A percentile compares a stretch with the other conserved stretches of the same genome.
These are phyloP conservation scores for Punctularia strigosozonata DNA, from an alignment of 768 basidiomycete species.

Conservation along the genomic window DNA sequence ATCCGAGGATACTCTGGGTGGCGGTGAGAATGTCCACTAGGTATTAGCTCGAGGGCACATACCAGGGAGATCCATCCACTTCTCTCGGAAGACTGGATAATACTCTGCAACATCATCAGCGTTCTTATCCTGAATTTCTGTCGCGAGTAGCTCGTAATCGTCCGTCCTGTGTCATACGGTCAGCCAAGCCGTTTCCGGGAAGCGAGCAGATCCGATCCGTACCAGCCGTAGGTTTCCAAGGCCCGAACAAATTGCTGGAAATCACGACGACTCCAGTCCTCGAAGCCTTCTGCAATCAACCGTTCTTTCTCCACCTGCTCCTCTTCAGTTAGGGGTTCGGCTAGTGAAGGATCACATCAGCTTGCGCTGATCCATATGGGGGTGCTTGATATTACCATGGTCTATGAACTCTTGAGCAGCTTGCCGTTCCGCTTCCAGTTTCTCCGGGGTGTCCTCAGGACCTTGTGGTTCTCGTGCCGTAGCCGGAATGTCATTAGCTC, in stretches of 20 bases:
- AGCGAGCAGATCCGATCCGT: slow-evolving; percentile 9
- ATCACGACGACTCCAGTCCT: slow-evolving; percentile 85
- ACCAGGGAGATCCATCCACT: slow-evolving; percentile 81
- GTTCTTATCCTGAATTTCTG: slow-evolving; percentile 78
- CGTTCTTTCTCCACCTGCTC: slow-evolving; percentile 75
- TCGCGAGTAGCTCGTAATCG: slow-evolving; percentile 54
- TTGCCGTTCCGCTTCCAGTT: slow-evolving; percentile 67
- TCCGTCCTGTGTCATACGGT: slow-evolving; percentile 37
- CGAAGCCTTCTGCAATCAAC: slow-evolving; percentile 68
- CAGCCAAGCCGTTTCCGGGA: slow-evolving; percentile 1
- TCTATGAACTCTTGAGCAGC: slow-evolving; percentile 84
- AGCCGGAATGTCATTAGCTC: slow-evolving; percentile 55
- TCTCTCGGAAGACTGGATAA: slow-evolving; percentile 75
- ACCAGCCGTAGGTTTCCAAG: slow-evolving; percentile 77
- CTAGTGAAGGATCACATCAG: slow-evolving; percentile 23
- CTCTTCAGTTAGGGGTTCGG: slow-evolving; percentile 84
- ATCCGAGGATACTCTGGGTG: slow-evolving; percentile 64
- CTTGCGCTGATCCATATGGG: not conserved
- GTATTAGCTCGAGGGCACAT: slow-evolving; percentile 13
- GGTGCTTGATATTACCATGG: slow-evolving; percentile 36
- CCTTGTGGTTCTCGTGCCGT: slow-evolving; percentile 54
- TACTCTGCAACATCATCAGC: slow-evolving; percentile 70
- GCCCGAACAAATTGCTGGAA: slow-evolving; percentile 86
- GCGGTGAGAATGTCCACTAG: not conserved
- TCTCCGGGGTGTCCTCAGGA: slow-evolving; percentile 71